phyloP scores from a whole-genome alignment of 2,329 filamentous ascomycete genomes.

The Didymella segeticola region DNA sequence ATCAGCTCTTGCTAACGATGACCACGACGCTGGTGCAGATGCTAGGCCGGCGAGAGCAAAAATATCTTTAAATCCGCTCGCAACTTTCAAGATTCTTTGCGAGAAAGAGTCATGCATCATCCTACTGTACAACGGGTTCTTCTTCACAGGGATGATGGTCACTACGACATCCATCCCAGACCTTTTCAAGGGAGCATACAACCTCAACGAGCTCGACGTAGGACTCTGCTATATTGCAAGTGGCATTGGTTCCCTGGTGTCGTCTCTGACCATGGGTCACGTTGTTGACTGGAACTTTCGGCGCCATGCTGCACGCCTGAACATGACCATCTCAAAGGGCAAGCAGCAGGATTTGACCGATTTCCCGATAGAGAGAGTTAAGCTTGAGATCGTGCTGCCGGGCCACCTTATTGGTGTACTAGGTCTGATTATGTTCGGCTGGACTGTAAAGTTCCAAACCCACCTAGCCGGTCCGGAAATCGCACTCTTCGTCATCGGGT shows the following conservation, averaged over 20 bases:
- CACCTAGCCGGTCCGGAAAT: conserved; percentile 52
- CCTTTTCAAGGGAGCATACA: conserved; percentile 37
- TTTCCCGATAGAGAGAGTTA: conserved; percentile 59
- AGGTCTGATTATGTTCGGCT: conserved; percentile 51
- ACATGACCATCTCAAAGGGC: conserved; percentile 66
- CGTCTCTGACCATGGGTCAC: conserved; percentile 39
- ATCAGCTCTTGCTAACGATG: background rate
- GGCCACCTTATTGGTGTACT: conserved; percentile 43
- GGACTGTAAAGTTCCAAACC: conserved; percentile 48
- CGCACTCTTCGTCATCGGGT: conserved; percentile 62
- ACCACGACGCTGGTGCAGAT: background rate
- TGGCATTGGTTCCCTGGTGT: conserved; percentile 35
- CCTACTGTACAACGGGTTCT: conserved; percentile 41
- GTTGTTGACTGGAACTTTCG: conserved; percentile 76
- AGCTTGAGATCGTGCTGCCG: conserved; percentile 51
- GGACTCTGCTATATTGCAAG: conserved; percentile 43
- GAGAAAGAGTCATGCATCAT: conserved; percentile 44
- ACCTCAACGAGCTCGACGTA: conserved; percentile 37
- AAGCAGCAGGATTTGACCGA: conserved; percentile 60
- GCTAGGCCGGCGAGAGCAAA: conserved; percentile 21
- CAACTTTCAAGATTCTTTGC: conserved; percentile 35
- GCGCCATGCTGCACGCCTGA: conserved; percentile 67
- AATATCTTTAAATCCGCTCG: conserved; percentile 35
- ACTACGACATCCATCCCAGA: conserved; percentile 35
- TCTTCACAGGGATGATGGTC: conserved; percentile 44